Evolutionary conservation across 164 flowering plant species (phyloP), one percentile per base, ranked within the genome.

Genomic region (Kingdonia uniflora): DNA sequence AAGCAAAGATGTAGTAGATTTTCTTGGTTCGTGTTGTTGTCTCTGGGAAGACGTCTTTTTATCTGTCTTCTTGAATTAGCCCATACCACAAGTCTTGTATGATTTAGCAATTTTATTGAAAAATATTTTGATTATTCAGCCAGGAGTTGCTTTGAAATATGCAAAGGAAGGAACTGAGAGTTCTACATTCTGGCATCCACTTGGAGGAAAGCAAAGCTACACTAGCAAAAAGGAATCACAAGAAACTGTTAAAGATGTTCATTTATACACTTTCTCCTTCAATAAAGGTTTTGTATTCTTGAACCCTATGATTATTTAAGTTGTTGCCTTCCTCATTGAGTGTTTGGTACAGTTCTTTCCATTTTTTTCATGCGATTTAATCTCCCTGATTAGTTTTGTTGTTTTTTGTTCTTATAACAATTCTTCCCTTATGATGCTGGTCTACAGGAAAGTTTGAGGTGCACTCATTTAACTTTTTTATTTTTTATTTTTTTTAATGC

Each of bases 121-220:
- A 35, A 16, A 19, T 42, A 23, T 56, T 62, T 47, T 23, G 5
- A 38, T 55, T 47, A 23, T 70, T 70, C 80, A 94, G 99, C 97
- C 99, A 6, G 97, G 96, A 59, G 79, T 67, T 70, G 24, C 81
- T 59, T 23, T 85, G 65, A 94, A 94, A 71, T 87, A 80, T 76
- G 83, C 94, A 19, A 94, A 90, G 69, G 99, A 94, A 64, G 99
- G 99, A 73, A 90, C 99, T 40, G 99, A 94, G 71, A 85, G 74
- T 71, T 89, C 99, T 14, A 53, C 95, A 44, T 94, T 94, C 68
- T 94, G 99, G 99, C 71, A 64, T 85, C 76, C 97, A 22, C 77
- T 94, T 57, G 99, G 99, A 43, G 99, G 96, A 16, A 94, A 94
- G 72, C 91, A 85, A 76, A 73, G 66, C 70, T 84, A 87, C 78